These are phyloP conservation scores for Austroboletus novae-zelandiae DNA, from an alignment of 1,284 basidiomycete species.

Conservation along the genomic window DNA sequence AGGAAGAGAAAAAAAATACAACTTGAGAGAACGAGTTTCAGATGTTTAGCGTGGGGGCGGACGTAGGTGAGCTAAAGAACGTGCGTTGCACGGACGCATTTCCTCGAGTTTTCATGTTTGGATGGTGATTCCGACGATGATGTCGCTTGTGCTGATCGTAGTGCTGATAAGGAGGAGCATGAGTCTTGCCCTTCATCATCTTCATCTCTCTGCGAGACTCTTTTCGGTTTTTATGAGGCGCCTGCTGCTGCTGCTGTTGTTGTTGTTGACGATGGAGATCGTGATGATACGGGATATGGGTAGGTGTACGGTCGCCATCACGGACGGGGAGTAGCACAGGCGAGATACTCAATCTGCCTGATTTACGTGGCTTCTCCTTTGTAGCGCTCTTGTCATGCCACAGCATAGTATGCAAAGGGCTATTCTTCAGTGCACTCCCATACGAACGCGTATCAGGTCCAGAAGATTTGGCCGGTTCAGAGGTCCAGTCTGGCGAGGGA, in stretches of 20 bases:
- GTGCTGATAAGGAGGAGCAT: constrained; percentile 37
- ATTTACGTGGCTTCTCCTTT: constrained; percentile 21
- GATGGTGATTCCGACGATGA: constrained; percentile 45
- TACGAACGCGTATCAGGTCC: constrained; percentile 24
- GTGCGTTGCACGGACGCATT: constrained; percentile 58
- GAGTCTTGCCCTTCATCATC: constrained; percentile 57
- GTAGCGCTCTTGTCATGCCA: constrained; percentile 45
- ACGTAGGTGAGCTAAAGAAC: constrained; percentile 40
- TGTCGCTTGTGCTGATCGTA: constrained; percentile 37
- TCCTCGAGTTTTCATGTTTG: constrained; percentile 64
- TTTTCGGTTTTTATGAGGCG: constrained; percentile 49
- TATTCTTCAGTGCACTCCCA: constrained; percentile 47
- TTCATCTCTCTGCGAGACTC: constrained; percentile 62
- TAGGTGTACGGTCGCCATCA: constrained; percentile 58
- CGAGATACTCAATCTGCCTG: constrained; percentile 39
- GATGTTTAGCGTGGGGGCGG: constrained; percentile 31
- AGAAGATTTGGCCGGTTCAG: constrained; percentile 22
- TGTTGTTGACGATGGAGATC: constrained; percentile 30
- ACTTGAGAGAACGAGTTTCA: constrained; percentile 16
- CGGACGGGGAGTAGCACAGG: constrained; percentile 54
- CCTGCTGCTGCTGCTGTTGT: constrained; percentile 27
- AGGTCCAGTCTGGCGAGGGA: constrained; percentile 30
- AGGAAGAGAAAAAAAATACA: constrained; percentile 23
- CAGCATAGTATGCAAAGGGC: constrained; percentile 55
- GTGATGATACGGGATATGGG: constrained; percentile 28